Evolutionary conservation across 164 flowering plant genomes (phyloP), one percentile per base, ranked within the genome.

Genomic region (Stephania yunnanensis): DNA sequence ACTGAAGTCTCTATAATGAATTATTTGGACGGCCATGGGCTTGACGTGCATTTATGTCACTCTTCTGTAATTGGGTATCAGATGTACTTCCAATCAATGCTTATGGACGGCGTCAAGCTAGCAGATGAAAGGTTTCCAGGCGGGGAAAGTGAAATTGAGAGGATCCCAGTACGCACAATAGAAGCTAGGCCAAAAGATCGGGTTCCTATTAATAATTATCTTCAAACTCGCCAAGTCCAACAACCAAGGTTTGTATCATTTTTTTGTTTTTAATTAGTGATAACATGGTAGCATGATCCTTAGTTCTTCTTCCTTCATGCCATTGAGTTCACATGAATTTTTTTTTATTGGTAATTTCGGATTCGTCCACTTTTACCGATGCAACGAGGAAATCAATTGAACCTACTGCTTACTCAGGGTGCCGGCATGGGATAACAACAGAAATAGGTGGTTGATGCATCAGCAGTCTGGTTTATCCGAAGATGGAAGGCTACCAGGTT

Each of bases 61-160:
- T n/a, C 15, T 50, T 46, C 73, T 83, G 76, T 15, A 76, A 61
- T 61, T 58, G 19, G n/a, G 8, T 17, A 58, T 81, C 70, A 92
- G 97, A 82, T 92, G 58, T 84, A 81, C 78, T 89, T 90, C 79
- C 89, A 87, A 55, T 52, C 84, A 2, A 81, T 90, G 85, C 69
- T 74, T 58, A 69, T 55, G 61, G 87, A 83, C 45, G 83, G 76
- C 8, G 15, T 81, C 19, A 69, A 80, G 36, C 29, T 72, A 48
- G 85, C 73, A 71, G 85, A 78, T 10, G 83, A 74, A 76, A 68
- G 48, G 71, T 70, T 68, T 80, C 52, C 48, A 52, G 79, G 77
- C n/a, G 96, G 96, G 65, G 94, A 91, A 78, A 69, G 84, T 68
- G 92, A 90, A 77, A 85, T 91, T 68, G 97, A 91, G 79, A 84